A percentile compares a stretch with the other conserved stretches of the same genome.
phyloP scores from a whole-genome alignment of 306 rosid genomes.

The Quercus agrifolia region DNA sequence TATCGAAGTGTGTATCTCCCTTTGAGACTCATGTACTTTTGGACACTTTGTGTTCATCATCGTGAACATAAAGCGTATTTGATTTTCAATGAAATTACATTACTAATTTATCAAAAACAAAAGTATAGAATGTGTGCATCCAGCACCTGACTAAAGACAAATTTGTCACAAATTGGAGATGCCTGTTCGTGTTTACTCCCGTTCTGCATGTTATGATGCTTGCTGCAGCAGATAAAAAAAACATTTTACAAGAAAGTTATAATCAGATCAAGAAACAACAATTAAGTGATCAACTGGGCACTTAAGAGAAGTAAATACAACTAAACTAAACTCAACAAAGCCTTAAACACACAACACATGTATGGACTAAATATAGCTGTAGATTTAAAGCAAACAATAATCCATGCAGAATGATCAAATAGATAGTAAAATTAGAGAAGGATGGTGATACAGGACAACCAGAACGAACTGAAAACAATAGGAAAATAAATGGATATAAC shows the following conservation, averaged over 20 bases:
- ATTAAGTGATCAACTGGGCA: not conserved
- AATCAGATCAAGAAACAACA: not conserved
- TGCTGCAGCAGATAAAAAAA: constrained; percentile 47
- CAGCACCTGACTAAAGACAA: constrained; percentile 84
- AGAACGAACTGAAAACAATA: too few species aligned
- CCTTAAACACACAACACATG: not conserved
- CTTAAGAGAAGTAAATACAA: not conserved
- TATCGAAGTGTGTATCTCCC: too few species aligned
- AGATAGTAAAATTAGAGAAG: not conserved
- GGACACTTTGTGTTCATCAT: too few species aligned
- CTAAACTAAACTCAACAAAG: not conserved
- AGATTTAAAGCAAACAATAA: not conserved
- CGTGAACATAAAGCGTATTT: too few species aligned
- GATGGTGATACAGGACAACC: not conserved
- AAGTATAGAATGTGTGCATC: not conserved
- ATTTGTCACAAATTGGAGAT: constrained; percentile 67
- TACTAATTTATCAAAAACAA: too few species aligned
- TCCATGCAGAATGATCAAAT: not conserved
- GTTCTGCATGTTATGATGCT: constrained; percentile 62
- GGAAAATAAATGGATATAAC: too few species aligned
- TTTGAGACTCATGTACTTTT: too few species aligned
- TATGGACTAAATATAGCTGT: not conserved
- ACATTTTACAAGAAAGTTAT: constrained; percentile 9
- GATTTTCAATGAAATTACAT: too few species aligned
- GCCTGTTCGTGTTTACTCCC: constrained; percentile 55